These are phyloP conservation scores for Geranium brycei DNA, from an alignment of 345 rosid species.

Conservation along the genomic window DNA sequence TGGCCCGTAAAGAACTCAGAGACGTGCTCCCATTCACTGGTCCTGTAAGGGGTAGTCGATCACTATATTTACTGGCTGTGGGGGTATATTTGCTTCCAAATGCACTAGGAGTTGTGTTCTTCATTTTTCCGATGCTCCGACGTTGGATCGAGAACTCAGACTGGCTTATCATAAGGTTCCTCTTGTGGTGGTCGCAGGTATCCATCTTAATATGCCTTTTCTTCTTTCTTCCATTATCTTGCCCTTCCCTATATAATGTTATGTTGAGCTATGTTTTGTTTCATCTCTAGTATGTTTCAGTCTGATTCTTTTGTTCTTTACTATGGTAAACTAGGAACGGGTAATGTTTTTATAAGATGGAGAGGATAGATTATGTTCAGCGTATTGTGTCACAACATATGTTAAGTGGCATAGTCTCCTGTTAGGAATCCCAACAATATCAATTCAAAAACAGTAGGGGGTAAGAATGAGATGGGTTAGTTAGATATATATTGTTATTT, in stretches of 20 bases:
- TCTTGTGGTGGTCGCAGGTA: slow-evolving; percentile 99
- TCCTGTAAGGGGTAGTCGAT: slow-evolving; percentile 55
- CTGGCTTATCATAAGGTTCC: slow-evolving; percentile 77
- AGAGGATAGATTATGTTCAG: too few species aligned
- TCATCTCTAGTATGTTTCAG: too few species aligned
- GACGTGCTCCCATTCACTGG: slow-evolving; percentile 42
- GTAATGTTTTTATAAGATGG: too few species aligned
- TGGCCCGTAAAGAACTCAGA: slow-evolving; percentile 30
- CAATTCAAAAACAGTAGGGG: too few species aligned
- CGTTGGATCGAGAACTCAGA: slow-evolving; percentile 97
- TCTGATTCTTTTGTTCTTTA: too few species aligned
- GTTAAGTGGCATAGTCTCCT: too few species aligned
- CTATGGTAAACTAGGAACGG: too few species aligned
- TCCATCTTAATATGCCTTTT: not conserved
- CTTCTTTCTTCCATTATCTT: slow-evolving; percentile 2
- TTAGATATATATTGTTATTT: too few species aligned
- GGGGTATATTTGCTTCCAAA: slow-evolving; percentile 71
- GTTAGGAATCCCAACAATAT: too few species aligned
- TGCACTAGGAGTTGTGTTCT: slow-evolving; percentile 60
- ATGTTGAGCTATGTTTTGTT: not conserved
- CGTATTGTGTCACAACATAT: too few species aligned
- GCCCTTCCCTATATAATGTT: not conserved
- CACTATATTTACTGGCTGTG: slow-evolving; percentile 68
- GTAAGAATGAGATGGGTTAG: too few species aligned
- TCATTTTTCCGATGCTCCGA: slow-evolving; percentile 88